Base-by-base conservation (phyloP, 2,329 filamentous ascomycete genomes). In the Ophiosphaerella korrae region DNA sequence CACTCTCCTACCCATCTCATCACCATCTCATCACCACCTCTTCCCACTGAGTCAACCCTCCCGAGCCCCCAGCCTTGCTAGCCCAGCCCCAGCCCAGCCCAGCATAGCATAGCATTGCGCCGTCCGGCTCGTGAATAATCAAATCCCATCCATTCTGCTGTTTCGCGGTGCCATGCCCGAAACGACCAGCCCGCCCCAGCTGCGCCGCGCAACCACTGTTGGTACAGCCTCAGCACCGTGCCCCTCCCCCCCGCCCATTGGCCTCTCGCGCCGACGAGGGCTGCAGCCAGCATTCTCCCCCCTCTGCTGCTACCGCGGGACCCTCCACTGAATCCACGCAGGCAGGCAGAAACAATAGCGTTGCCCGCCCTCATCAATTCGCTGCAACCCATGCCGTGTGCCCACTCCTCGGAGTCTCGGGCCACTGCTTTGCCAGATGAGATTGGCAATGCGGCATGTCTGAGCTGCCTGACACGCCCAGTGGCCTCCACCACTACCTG, bases 341-440 rank as follows among this genome's bases (percentile, higher is more conserved):
- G 44, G 49, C 54, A 55, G 44, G 48, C 59, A 59, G 62, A 57
- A 58, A 50, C 58, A 45, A 57, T 58, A 56, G 60, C 51, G 62
- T 55, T 63, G 62, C 52, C 57, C 42, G 52, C 49, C 55, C 58
- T 61, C 55, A 44, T 58, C 53, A 51, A 56, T 48, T 46, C 50
- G 48, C 52, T 62, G 57, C 55, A 55, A 21, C 40, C 42, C 38
- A 34, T 36, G 18, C 35, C 23, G 35, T 32, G 44, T 31, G 31
- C 49, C 36, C 35, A 16, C 26, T 29, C 45, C 47, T 52, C 44
- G 48, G 42, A 42, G 11, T 43, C 49, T 52, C 44, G 48, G 42
- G 36, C 40, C 43, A 38, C 45, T 45, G 53, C 48, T 36, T 52
- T 33, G 39, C 50, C 51, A 39, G 13, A 45, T 50, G 48, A 52